phyloP scores from a whole-genome alignment of 1,284 basidiomycete genomes.

The Marasmius oreades region DNA sequence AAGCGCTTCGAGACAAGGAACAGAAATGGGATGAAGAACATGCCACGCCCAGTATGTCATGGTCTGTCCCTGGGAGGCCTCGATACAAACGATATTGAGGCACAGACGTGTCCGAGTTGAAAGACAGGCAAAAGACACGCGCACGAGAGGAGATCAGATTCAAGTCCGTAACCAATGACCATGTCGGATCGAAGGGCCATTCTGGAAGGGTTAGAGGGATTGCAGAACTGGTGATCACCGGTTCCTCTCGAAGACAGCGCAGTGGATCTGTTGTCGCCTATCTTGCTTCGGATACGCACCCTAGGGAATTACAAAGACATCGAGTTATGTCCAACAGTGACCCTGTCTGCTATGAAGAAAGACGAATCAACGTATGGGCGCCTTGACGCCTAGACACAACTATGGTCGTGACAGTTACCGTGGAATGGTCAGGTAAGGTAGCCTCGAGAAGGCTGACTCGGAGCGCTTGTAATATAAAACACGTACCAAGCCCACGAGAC shows the following conservation, averaged over 20 bases:
- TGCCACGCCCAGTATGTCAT: conserved; percentile 12
- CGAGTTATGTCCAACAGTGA: conserved; percentile 2
- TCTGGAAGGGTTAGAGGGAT: conserved; percentile 39
- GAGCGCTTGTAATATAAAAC: conserved; percentile 38
- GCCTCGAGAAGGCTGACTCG: conserved; percentile 24
- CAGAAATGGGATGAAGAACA: conserved; percentile 32
- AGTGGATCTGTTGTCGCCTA: conserved; percentile 41
- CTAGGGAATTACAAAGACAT: conserved; percentile 20
- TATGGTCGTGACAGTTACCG: conserved; percentile 18
- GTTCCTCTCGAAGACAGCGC: conserved; percentile 42
- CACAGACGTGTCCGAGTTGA: conserved; percentile 41
- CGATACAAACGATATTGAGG: conserved; percentile 29
- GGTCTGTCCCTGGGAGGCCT: conserved; percentile 29
- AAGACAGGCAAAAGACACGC: conserved; percentile 45
- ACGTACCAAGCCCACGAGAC: conserved; percentile 99
- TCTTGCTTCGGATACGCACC: conserved; percentile 50
- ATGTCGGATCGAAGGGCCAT: conserved; percentile 21
- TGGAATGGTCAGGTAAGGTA: conserved; percentile 13
- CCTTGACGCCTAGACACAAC: not conserved
- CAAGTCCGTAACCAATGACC: conserved; percentile 44
- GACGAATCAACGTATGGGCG: not conserved
- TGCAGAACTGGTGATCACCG: conserved; percentile 31
- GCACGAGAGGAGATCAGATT: conserved; percentile 35
- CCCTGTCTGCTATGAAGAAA: conserved; percentile 5
- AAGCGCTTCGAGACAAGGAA: conserved; percentile 54